Evolutionary conservation across 2,329 filamentous ascomycete species (phyloP), one percentile per base, ranked within the genome.

Genomic region (Clonostachys chloroleuca): DNA sequence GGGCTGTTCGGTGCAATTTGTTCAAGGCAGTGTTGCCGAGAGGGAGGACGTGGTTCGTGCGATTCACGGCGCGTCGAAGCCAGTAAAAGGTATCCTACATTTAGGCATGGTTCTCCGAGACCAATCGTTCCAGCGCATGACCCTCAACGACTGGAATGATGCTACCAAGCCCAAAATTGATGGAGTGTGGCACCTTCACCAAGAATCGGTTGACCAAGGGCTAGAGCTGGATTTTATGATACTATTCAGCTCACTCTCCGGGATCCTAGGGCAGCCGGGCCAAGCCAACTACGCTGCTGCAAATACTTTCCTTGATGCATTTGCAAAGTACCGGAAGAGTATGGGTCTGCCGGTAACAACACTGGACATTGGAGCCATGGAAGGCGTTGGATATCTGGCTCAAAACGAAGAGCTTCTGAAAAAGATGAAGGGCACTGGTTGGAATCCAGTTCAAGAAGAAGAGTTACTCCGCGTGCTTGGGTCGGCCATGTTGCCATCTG

Each of bases 321-420:
- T 72, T 34, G 63, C 59, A 13, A 56, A 59, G 20, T 61, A 72
- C 50, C 65, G 74, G 3, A 60, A 62, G 0, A 56, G 56, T 1
- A 59, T 58, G 24, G 72, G 73, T 3, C 58, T 75, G 3, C 62
- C 70, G 4, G 74, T 71, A 20, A 66, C 73, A 0, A 70, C 70
- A 1, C 63, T 85, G 2, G 72, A 83, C 53, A 62, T 84, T 13
- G 78, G 77, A 0, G 69, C 70, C 2, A 69, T 84, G 10, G 66
- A 65, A 0, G 74, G 72, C 49, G 68, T 73, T 1, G 75, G 75
- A 4, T 78, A 78, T 54, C 60, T 80, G 3, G 73, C 74, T 2
- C 69, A 76, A 48, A 72, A 74, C 48, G 62, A 64, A 0, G 66
- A 65, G 4, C 59, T 71, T n/a, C 63, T 69, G 49, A 55, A 52